Conservation (phyloP, 805 yeast species). For the Yamadazyma paraphyllophila region DNA sequence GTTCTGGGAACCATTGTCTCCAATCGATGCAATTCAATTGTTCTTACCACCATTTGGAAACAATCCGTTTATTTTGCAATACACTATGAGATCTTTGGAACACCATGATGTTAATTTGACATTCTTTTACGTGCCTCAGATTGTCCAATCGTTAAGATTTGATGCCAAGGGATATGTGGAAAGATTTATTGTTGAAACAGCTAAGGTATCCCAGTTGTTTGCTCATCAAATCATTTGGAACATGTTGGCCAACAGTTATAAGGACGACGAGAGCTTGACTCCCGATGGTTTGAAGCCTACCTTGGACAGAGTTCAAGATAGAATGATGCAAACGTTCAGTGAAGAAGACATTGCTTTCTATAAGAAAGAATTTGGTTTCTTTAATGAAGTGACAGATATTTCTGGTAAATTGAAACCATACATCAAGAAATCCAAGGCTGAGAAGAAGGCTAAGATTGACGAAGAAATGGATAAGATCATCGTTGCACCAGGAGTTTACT, state of each 20-base stretch:
- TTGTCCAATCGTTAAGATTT: slow-evolving; percentile 86
- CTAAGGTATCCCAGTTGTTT: slow-evolving; percentile 83
- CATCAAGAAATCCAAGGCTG: slow-evolving; percentile 91
- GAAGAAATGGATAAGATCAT: slow-evolving; percentile 74
- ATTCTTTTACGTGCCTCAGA: slow-evolving; percentile 96
- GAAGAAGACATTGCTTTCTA: slow-evolving; percentile 64
- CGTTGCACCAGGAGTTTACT: slow-evolving; percentile 63
- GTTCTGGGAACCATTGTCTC: slow-evolving; percentile 75
- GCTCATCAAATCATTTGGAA: slow-evolving; percentile 99
- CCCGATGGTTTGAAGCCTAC: slow-evolving; percentile 84
- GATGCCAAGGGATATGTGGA: slow-evolving; percentile 85
- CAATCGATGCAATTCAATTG: slow-evolving; percentile 79
- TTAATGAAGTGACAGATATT: slow-evolving; percentile 86
- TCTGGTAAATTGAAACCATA: slow-evolving; percentile 95
- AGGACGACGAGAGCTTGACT: slow-evolving; percentile 79
- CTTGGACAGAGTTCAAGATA: slow-evolving; percentile 66
- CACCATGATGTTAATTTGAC: slow-evolving; percentile 82
- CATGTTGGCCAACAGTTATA: slow-evolving; percentile 87
- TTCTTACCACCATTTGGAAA: slow-evolving; percentile 72
- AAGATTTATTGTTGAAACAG: slow-evolving; percentile 86
- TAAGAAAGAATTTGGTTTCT: slow-evolving; percentile 81
- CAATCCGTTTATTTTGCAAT: slow-evolving; percentile 73
- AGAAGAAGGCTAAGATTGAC: slow-evolving; percentile 92
- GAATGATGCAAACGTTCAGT: slow-evolving; percentile 62
- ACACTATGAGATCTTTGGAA: slow-evolving; percentile 86